A percentile compares a stretch with the other conserved stretches of the same genome.
Conservation (phyloP, 352 stramenopile genomes). For the Pythium folliculosum region DNA sequence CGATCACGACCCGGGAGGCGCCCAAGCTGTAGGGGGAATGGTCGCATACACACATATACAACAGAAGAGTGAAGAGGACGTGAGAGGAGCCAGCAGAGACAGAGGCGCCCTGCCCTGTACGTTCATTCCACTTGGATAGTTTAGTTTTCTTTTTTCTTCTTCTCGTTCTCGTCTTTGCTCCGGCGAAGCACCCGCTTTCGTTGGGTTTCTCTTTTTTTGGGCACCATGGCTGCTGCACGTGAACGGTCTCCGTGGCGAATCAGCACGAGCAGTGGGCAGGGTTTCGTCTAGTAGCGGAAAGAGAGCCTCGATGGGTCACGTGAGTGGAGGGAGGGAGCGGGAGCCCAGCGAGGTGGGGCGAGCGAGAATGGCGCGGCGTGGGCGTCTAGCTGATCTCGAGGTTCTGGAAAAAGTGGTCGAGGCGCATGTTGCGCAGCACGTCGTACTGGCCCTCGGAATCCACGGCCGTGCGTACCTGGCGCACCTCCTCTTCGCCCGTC, state of each 20-base stretch:
- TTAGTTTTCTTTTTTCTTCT: neutral
- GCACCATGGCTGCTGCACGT: too few species aligned
- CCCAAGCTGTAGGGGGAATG: conserved; percentile 26
- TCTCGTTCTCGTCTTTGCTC: neutral
- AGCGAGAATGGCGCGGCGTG: neutral
- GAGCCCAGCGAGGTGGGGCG: too few species aligned
- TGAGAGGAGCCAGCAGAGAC: conserved; percentile 9
- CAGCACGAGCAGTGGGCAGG: too few species aligned
- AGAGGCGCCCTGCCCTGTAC: neutral
- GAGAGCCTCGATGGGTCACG: too few species aligned
- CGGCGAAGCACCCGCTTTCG: neutral
- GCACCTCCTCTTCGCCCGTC: conserved; percentile 58
- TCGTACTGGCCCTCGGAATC: conserved; percentile 77
- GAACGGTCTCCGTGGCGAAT: too few species aligned
- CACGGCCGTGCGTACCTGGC: conserved; percentile 70
- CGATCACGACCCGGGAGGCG: conserved; percentile 63
- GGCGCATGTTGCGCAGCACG: conserved; percentile 67
- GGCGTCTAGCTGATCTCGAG: conserved; percentile 27
- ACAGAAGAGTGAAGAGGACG: neutral
- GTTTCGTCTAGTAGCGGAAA: too few species aligned
- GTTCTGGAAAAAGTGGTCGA: conserved; percentile 69
- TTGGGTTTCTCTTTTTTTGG: neutral
- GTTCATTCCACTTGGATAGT: conserved; percentile 11
- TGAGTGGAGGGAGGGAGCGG: too few species aligned
- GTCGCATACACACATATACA: too few species aligned